phyloP scores from a whole-genome alignment of 2,329 filamentous ascomycete species.

The Cladobotryum mycophilum region DNA sequence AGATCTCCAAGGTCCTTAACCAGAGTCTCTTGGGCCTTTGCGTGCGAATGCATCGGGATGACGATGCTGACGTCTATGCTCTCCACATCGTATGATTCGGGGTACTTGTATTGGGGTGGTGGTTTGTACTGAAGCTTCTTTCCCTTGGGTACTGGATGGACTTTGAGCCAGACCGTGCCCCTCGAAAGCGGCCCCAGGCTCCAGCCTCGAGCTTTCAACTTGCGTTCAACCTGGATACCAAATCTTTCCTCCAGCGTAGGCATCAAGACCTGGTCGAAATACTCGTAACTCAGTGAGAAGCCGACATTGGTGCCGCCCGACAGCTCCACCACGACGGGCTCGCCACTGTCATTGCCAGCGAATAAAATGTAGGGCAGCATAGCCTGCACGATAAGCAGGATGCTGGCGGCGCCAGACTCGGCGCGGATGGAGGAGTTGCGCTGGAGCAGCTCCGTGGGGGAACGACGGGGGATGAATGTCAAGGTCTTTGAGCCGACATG shows the following conservation, averaged over 20 bases:
- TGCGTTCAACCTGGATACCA: constrained; percentile 39
- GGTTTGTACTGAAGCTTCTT: constrained; percentile 31
- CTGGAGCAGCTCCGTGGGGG: constrained; percentile 33
- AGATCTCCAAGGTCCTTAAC: constrained; percentile 31
- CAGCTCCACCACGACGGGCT: constrained; percentile 44
- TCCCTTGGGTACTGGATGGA: constrained; percentile 28
- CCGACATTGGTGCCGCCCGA: constrained; percentile 54
- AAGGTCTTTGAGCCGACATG: constrained; percentile 44
- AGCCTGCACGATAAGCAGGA: constrained; percentile 54
- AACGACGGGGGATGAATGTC: constrained; percentile 38
- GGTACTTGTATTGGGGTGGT: constrained; percentile 16
- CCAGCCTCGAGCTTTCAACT: constrained; percentile 46
- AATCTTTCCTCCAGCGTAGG: constrained; percentile 48
- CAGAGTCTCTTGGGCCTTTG: constrained; percentile 35
- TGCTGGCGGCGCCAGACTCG: constrained; percentile 46
- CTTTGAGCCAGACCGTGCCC: constrained; percentile 40
- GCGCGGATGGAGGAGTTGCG: constrained; percentile 45
- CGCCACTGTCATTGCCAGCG: constrained; percentile 36
- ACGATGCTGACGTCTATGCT: constrained; percentile 47
- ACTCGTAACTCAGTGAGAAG: constrained; percentile 54
- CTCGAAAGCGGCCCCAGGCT: constrained; percentile 34
- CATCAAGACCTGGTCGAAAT: constrained; percentile 55
- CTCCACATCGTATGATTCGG: constrained; percentile 31
- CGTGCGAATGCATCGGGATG: constrained; percentile 38
- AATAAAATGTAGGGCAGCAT: constrained; percentile 54